Conservation (phyloP, 2,329 filamentous ascomycete genomes). For the Alternaria sp. region DNA sequence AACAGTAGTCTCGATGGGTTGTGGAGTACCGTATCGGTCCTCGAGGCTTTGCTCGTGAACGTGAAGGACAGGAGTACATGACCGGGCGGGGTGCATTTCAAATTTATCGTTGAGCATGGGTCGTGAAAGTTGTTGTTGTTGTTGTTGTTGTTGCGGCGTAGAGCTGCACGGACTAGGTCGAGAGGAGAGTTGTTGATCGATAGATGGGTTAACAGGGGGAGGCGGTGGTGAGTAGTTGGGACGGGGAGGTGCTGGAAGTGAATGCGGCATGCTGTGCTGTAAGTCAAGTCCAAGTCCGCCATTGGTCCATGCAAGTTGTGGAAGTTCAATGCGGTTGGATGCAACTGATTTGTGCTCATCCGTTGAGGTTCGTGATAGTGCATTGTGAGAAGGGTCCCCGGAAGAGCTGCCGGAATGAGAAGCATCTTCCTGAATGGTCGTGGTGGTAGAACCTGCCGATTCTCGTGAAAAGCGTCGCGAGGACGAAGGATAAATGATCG, state of each 20-base stretch:
- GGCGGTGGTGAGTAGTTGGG: slow-evolving; percentile 59
- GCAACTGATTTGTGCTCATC: slow-evolving; percentile 35
- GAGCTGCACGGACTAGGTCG: slow-evolving; percentile 21
- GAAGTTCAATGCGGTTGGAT: slow-evolving; percentile 41
- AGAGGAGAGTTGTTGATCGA: slow-evolving; percentile 24
- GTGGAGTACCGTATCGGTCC: slow-evolving; percentile 31
- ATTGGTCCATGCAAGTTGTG: slow-evolving; percentile 51
- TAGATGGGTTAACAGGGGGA: slow-evolving; percentile 42
- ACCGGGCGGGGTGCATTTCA: slow-evolving; percentile 37
- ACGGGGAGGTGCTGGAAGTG: slow-evolving; percentile 50
- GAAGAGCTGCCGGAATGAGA: slow-evolving; percentile 48
- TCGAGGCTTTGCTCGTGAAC: slow-evolving; percentile 30
- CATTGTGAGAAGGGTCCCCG: slow-evolving; percentile 39
- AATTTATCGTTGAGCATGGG: slow-evolving; percentile 25
- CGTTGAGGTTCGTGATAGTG: slow-evolving; percentile 50
- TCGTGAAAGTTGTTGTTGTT: slow-evolving; percentile 18
- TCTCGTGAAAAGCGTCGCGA: slow-evolving; percentile 48
- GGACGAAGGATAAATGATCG: slow-evolving; percentile 50
- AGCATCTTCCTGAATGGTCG: slow-evolving; percentile 45
- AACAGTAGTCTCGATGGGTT: slow-evolving; percentile 24
- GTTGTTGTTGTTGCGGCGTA: slow-evolving; percentile 22
- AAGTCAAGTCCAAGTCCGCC: slow-evolving; percentile 58
- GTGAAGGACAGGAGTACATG: slow-evolving; percentile 33
- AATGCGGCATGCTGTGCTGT: slow-evolving; percentile 43
- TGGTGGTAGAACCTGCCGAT: slow-evolving; percentile 44